Base-by-base conservation (phyloP, 2,329 filamentous ascomycete species). In the Alternaria brassicicola region DNA sequence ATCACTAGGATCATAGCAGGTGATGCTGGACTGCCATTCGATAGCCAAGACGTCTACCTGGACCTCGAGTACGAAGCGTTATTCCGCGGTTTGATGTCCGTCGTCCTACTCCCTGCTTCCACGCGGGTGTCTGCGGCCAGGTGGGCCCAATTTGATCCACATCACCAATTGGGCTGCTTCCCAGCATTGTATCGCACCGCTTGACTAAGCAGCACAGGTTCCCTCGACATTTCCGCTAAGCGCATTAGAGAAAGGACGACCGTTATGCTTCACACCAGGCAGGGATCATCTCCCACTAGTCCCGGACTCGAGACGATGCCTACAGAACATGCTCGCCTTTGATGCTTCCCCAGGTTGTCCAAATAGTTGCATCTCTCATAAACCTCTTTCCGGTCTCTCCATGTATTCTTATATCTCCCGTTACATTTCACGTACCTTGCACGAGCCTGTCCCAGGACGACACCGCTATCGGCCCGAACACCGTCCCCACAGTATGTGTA, bases 401-500 rank as follows among this genome's bases (percentile, higher is more conserved):
- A 6, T 7, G 1, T 1, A 35, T 19, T 33, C 19, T 33, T 33
- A 17, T 33, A 2, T 51, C 5, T 31, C 19, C 21, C 19, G 9
- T 26, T 36, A 13, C 17, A 17, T n/a, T 21, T 25, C 15, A 31
- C 25, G 2, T 17, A 15, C 12, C 19, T 39, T 17, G 13, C 43
- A 19, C 43, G 4, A 25, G n/a, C 19, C 15, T 39, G 2, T 19
- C 42, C 17, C 35, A 25, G 23, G 38, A 30, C 42, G 38, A 12
- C 30, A n/a, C 17, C 3, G 0, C 2, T 23, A 25, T 39, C 36
- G 33, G 42, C 31, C 33, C 35, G 17, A 39, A 31, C 23, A 26
- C 15, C n/a, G 26, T 26, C 21, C 17, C 50, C 36, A 13, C 55
- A 66, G 23, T 21, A 78, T 78, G 76, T 78, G 76, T 50, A 64